These are phyloP conservation scores for Globisporangium paddicum DNA, from an alignment of 352 stramenopile genomes.

Conservation along the genomic window DNA sequence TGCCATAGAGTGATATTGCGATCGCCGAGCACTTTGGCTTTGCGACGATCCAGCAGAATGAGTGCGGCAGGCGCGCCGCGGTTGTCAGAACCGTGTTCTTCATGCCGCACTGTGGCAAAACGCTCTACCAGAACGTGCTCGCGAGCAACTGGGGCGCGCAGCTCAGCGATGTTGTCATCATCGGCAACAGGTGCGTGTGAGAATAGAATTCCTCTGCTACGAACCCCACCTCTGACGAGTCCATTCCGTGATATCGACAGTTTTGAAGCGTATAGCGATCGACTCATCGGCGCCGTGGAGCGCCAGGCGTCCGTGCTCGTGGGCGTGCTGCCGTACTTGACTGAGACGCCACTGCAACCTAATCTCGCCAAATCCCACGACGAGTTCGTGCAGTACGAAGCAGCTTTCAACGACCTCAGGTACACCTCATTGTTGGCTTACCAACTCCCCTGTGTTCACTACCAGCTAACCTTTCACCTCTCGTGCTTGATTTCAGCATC, in stretches of 20 bases:
- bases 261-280: constrained; percentile 76
- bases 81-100: constrained; percentile 75
- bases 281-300: constrained; percentile 38
- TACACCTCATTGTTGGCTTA: constrained; percentile 3
- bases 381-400: constrained; percentile 59
- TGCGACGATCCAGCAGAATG: constrained; percentile 51
- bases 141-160: constrained; percentile 62
- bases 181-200: constrained; percentile 76
- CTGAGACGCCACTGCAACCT: constrained; percentile 36
- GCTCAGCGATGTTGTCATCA: constrained; percentile 49
- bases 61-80: constrained; percentile 43
- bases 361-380: constrained; percentile 40
- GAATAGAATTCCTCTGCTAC: neutral
- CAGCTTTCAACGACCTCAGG: constrained; percentile 76
- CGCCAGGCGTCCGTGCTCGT: constrained; percentile 45
- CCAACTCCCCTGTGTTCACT: no score
- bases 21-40: constrained; percentile 45
- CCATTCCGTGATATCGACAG: constrained; percentile 30
- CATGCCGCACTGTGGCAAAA: constrained; percentile 89
- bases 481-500: constrained; percentile 4
- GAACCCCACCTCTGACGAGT: neutral
- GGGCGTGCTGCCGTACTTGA: constrained; percentile 38
- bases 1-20: constrained; percentile 42
- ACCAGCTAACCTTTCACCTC: neutral
- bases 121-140: constrained; percentile 89